Base-by-base conservation (phyloP, 768 basidiomycete genomes). In the Bullera alba region DNA sequence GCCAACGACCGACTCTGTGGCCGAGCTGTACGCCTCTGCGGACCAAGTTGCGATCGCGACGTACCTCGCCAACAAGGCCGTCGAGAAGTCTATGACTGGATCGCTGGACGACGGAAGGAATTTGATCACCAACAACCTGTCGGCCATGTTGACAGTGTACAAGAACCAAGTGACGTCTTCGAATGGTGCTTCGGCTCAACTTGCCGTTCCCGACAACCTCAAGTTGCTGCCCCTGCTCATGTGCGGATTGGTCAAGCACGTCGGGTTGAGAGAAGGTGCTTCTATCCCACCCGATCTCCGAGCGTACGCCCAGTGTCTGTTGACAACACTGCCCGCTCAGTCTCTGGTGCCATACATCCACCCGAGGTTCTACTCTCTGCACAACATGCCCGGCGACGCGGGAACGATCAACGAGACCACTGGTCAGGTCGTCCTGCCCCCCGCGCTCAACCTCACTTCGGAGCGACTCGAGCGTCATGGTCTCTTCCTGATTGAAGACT, bases 201-300 rank as follows among this genome's bases (percentile, higher is more conserved):
- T 99, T 52, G 86, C 91, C 12, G 81, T 92, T 53, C 83, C 86
- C 4, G 91, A 93, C 58, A 99, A 97, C 72, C 63, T 97, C 77
- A 90, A 88, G 78, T 85, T 92, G 81, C 75, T 99, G 34, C 95
- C 95, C 2, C 81, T 96, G 21, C 75, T 99, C 53, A 77, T 86
- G 26, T 84, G 97, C 36, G 93, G 88, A 15, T 71, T 99, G 51
- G 71, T 97, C 73, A 99, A 99, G 78, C 93, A 96, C 64, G 92
- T 92, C 53, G 95, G 90, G 39, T 78, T 97, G 45, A 82, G 95
- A 48, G 91, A 96, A 77, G 96, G 92, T 74, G 83, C 88, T 2
- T 89, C 92, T 68, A 97, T 99, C 70, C 91, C 93, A 28, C 87
- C 93, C 7, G 95, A 99, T 75, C 83, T 99, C 43, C 79, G 95